These are phyloP conservation scores for Buxus sempervirens DNA, from an alignment of 164 flowering plant species.

Conservation along the genomic window DNA sequence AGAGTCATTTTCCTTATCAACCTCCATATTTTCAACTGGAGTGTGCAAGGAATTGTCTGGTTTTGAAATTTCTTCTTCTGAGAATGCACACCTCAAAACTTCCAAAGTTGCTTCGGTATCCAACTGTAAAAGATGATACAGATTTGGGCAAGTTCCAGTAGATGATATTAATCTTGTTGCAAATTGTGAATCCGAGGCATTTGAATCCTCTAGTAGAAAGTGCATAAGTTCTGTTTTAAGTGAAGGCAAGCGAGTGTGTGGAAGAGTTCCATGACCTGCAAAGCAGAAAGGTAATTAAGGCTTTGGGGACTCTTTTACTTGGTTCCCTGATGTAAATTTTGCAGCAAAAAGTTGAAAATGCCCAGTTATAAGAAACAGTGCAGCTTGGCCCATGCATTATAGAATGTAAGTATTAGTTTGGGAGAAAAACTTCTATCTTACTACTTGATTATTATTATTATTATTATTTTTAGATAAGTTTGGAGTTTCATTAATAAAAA, in stretches of 20 bases:
- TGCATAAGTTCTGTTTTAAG: constrained; percentile 67
- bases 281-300: constrained; percentile 5
- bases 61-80: constrained; percentile 37
- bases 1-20: constrained; percentile 22
- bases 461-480: too few relatives aligned
- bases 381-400: background rate
- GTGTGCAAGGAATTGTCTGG: constrained; percentile 23
- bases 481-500: too few relatives aligned
- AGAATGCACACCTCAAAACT: constrained; percentile 73
- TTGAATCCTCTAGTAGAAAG: constrained; percentile 67
- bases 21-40: constrained; percentile 24
- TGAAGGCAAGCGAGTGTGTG: constrained; percentile 63
- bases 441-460: background rate
- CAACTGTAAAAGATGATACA: constrained; percentile 66
- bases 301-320: constrained; percentile 3
- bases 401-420: background rate
- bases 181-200: constrained; percentile 29
- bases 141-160: constrained; percentile 38
- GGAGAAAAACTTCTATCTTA: background rate
- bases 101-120: constrained; percentile 92
- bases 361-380: background rate
- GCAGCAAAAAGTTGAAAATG: background rate
- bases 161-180: constrained; percentile 27
- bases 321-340: background rate
- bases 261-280: constrained; percentile 86